A percentile compares a stretch with the other conserved stretches of the same genome.
Conservation (phyloP, 2,329 filamentous ascomycete species). For the Pseudocercospora fijiensis region DNA sequence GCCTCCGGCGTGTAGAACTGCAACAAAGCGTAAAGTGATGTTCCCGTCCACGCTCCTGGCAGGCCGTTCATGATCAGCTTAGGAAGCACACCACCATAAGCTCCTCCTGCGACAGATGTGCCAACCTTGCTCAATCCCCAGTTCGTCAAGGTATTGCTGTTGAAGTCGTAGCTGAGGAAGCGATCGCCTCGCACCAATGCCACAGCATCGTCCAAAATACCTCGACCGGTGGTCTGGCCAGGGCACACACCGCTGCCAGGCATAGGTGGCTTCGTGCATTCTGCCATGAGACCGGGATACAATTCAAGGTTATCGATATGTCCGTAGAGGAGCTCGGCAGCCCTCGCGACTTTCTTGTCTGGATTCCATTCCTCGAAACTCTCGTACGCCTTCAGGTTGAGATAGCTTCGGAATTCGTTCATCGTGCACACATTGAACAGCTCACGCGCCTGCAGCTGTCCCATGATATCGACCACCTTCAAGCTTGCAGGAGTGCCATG, state of each 20-base stretch:
- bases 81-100: constrained; percentile 44
- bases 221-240: constrained; percentile 48
- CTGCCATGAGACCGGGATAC: constrained; percentile 58
- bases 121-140: constrained; percentile 48
- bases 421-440: constrained; percentile 54
- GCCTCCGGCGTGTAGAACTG: constrained; percentile 55
- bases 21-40: constrained; percentile 50
- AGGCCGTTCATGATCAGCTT: constrained; percentile 49
- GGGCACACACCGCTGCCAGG: constrained; percentile 49
- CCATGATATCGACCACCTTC: constrained; percentile 51
- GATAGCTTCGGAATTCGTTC: constrained; percentile 48
- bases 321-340: constrained; percentile 51
- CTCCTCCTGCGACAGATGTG: constrained; percentile 42
- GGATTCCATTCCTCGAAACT: constrained; percentile 40
- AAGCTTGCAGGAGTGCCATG: constrained; percentile 50
- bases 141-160: constrained; percentile 50
- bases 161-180: constrained; percentile 51
- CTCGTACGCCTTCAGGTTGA: constrained; percentile 41
- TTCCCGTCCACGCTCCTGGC: constrained; percentile 51
- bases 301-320: constrained; percentile 56
- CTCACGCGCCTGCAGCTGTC: constrained; percentile 48
- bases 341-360: constrained; percentile 40
- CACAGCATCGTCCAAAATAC: constrained; percentile 52
- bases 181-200: constrained; percentile 49
- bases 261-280: constrained; percentile 56